Percentiles rank a stretch among this genome's conserved stretches.
Evolutionary conservation across 164 flowering plant genomes (phyloP).

Genomic region (Houttuynia cordata): DNA sequence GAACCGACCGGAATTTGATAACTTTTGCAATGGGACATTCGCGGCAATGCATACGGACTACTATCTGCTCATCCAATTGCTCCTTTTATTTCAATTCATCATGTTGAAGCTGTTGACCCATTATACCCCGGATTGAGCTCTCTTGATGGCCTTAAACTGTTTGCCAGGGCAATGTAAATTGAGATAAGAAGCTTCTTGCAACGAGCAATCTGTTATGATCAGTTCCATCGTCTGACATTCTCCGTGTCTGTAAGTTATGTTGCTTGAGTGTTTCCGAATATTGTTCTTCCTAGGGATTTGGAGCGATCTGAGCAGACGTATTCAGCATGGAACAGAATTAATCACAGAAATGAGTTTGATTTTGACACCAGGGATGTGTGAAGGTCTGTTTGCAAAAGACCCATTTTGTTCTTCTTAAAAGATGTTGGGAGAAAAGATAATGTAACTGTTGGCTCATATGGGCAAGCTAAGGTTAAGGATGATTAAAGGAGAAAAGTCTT

Average conservation of each 20-base stretch:
- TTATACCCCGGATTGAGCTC: constrained; percentile 42
- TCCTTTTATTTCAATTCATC: constrained; percentile 54
- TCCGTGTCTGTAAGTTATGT: constrained; percentile 51
- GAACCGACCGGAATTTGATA: background rate
- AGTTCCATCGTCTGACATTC: constrained; percentile 24
- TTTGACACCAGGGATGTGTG: constrained; percentile 34
- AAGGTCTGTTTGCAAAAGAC: constrained; percentile 44
- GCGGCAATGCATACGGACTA: constrained; percentile 50
- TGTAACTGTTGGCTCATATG: constrained; percentile 34
- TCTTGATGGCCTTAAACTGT: constrained; percentile 36
- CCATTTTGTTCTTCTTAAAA: constrained; percentile 40
- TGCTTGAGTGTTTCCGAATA: constrained; percentile 46
- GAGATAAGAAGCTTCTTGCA: constrained; percentile 46
- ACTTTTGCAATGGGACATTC: constrained; percentile 42
- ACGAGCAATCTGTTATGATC: constrained; percentile 52
- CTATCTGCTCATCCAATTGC: constrained; percentile 51
- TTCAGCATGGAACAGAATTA: constrained; percentile 48
- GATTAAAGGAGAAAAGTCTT: constrained; percentile 42
- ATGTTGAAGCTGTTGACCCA: constrained; percentile 51
- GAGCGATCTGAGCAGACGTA: constrained; percentile 48
- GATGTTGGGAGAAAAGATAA: constrained; percentile 29
- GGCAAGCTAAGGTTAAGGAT: constrained; percentile 22
- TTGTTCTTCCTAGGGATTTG: constrained; percentile 44
- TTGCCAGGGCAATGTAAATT: constrained; percentile 33
- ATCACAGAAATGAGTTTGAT: constrained; percentile 40